Evolutionary conservation across 495 filamentous ascomycete species (phyloP).

Genomic region (Podospora pseudocomata): DNA sequence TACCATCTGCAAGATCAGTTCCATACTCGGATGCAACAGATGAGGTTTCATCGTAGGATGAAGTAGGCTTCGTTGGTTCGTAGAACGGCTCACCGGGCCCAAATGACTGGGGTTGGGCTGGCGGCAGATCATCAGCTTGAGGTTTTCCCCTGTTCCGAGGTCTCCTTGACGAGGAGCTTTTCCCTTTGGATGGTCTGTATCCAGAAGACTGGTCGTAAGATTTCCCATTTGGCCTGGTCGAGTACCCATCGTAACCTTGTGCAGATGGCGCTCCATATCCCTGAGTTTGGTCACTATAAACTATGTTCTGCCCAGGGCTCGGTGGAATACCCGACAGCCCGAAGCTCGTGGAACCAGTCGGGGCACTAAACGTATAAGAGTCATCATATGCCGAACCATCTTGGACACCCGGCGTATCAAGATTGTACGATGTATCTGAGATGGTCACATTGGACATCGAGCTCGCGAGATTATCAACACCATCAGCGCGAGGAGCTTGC

Average conservation of each 20-base stretch:
- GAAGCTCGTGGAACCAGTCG: background rate
- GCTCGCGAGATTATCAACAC: conserved; percentile 10
- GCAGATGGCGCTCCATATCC: background rate
- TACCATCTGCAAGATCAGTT: background rate
- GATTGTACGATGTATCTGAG: conserved; percentile 4
- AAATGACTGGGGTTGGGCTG: background rate
- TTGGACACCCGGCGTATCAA: background rate
- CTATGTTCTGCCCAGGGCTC: background rate
- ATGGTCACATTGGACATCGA: conserved; percentile 10
- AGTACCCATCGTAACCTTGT: background rate
- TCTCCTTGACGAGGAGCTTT: background rate
- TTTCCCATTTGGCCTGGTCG: conserved; percentile 12
- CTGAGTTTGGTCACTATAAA: background rate
- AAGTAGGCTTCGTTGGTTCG: background rate
- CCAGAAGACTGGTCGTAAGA: background rate
- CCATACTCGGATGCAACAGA: background rate
- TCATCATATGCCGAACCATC: background rate
- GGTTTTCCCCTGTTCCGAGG: background rate
- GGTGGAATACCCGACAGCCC: background rate
- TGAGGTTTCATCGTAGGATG: background rate
- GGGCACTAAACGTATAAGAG: conserved; percentile 13
- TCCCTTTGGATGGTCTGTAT: conserved; percentile 9
- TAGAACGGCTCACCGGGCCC: background rate
- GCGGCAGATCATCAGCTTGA: background rate
- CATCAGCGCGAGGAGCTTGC: conserved; percentile 11